Percentiles rank a stretch among this genome's conserved stretches.
Evolutionary conservation across 139 green algal genomes (phyloP).

Genomic region (Ettlia oleoabundans): DNA sequence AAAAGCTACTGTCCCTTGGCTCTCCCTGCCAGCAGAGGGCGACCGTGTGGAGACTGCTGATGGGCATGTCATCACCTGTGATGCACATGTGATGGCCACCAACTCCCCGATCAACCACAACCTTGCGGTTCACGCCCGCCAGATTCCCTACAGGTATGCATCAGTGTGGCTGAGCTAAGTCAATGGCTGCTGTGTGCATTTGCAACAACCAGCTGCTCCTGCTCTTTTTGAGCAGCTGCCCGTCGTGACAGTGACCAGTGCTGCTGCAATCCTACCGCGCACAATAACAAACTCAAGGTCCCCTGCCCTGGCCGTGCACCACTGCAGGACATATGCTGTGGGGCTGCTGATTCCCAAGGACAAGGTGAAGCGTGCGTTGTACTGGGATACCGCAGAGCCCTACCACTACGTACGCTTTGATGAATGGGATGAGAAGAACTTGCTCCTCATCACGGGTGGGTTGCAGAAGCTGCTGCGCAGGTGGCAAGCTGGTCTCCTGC

Average conservation of each 20-base stretch:
- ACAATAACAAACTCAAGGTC: too few species aligned
- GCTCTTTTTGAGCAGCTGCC: neutral
- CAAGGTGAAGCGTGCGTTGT: constrained; percentile 52
- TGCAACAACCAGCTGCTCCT: too few species aligned
- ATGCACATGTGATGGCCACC: constrained; percentile 70
- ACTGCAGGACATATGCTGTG: constrained; percentile 62
- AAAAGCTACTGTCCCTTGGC: too few species aligned
- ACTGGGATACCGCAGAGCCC: constrained; percentile 64
- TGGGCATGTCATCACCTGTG: constrained; percentile 39
- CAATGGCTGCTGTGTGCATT: too few species aligned
- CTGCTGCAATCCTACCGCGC: too few species aligned
- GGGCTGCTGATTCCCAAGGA: constrained; percentile 51
- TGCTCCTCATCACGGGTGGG: constrained; percentile 66
- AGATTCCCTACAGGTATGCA: constrained; percentile 48
- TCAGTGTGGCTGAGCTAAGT: neutral
- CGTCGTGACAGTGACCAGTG: neutral
- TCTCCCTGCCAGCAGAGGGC: neutral
- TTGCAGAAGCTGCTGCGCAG: neutral
- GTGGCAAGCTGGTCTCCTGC: neutral
- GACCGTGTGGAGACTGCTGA: constrained; percentile 45
- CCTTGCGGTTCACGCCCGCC: constrained; percentile 68
- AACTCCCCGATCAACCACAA: constrained; percentile 76
- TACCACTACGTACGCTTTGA: constrained; percentile 76
- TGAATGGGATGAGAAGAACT: constrained; percentile 53
- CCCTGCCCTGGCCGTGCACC: neutral